These are phyloP conservation scores for Arabidopsis suecica DNA, from an alignment of 345 rosid species.

Conservation along the genomic window DNA sequence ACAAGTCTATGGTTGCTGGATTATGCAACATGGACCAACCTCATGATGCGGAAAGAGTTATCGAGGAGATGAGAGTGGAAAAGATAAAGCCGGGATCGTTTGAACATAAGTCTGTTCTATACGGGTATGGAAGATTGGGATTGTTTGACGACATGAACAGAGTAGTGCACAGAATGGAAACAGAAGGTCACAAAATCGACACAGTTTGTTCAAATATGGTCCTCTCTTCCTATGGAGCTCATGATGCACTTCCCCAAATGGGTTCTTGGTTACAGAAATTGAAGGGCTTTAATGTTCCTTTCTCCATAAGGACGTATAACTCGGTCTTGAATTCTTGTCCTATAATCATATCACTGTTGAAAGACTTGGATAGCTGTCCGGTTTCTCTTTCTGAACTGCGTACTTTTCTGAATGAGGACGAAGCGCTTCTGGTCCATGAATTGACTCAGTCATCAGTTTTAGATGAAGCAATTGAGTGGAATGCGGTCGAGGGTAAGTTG, in stretches of 20 bases:
- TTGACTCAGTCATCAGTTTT: constrained; percentile 60
- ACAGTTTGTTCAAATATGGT: constrained; percentile 78
- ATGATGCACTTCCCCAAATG: constrained; percentile 59
- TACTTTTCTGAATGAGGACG: constrained; percentile 52
- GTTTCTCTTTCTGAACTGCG: constrained; percentile 57
- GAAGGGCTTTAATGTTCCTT: constrained; percentile 54
- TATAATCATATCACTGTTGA: constrained; percentile 47
- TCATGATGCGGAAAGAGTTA: constrained; percentile 59
- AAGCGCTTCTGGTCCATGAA: constrained; percentile 56
- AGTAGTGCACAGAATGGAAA: constrained; percentile 52
- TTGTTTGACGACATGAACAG: constrained; percentile 69
- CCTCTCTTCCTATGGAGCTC: constrained; percentile 78
- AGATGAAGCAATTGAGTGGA: constrained; percentile 62
- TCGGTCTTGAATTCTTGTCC: constrained; percentile 80
- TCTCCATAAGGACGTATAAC: constrained; percentile 73
- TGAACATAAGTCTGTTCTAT: constrained; percentile 59
- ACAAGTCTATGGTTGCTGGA: constrained; percentile 63
- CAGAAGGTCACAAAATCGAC: constrained; percentile 58
- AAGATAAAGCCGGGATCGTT: constrained; percentile 56
- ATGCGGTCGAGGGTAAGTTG: constrained; percentile 59
- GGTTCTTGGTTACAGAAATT: constrained; percentile 64
- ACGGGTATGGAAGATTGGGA: constrained; percentile 75
- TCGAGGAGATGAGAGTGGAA: constrained; percentile 54
- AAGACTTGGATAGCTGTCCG: constrained; percentile 45
- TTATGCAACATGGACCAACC: constrained; percentile 72